Evolutionary conservation across 331 rosid genomes (phyloP), one percentile per base, ranked within the genome.

Genomic region (Ulmus americana): DNA sequence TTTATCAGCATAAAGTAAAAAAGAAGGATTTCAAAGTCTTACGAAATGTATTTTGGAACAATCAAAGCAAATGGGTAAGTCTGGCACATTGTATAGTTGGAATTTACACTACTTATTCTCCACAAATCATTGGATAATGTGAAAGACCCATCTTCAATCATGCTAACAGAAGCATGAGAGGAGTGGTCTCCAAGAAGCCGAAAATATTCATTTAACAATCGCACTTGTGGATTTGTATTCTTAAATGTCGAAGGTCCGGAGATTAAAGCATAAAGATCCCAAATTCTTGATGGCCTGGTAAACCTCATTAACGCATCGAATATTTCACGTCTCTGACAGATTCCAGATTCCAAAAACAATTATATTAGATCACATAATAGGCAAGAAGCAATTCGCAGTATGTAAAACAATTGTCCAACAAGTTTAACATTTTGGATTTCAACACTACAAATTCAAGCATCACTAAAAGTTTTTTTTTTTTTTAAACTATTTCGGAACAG

Each of bases 21-120:
- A 52, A 43, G 67, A 64, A 63, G 70, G 54, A 70, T 55, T 70
- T 61, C 59, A 58, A 76, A 68, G 49, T 66, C 82, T 76, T 83
- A 94, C 99, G 86, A 77, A 53, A 94, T 79, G 70, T 67, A 50
- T 59, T 81, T 81, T 63, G 97, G 99, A 72, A 94, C 80, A 58
- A 94, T 80, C 84, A 94, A 81, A 72, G 99, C 95, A 79, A 90
- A 94, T 72, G 99, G 99, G 76, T 94, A 94, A 73, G 61, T 94
- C 70, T 74, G 95, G 80, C 95, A 94, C 85, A 90, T 53, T 64
- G 82, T 59, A 76, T 90, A 87, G 73, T 51, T 76, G 69, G 84
- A 84, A 72, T 94, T 94, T 72, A 87, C 70, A 49, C 79, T 73
- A 66, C 90, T 94, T 79, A 94, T 87, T 78, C 99, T 90, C 97